Evolutionary conservation across 75 land plant species (phyloP), one percentile per base, ranked within the genome.

Genomic region (Picea sitchensis): DNA sequence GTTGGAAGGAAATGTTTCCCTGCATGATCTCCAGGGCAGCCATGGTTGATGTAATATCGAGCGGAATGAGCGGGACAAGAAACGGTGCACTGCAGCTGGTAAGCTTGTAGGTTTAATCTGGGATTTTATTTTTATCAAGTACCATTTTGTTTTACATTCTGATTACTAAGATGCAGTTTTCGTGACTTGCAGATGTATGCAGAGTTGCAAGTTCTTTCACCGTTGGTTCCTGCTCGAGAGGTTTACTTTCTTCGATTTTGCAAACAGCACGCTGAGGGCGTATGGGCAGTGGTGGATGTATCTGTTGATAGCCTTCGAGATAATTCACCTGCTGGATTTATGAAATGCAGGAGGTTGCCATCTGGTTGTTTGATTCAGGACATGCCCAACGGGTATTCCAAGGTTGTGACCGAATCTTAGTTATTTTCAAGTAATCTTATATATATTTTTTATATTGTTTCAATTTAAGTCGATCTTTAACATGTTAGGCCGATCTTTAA

Each of bases 21-120:
- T 84, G 92, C 72, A 85, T 93, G 73, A 80, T 93, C 69, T 84
- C 92, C 8, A 86, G 91, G 76, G 81, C 94, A 9, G 72, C 89
- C n/a, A 86, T 87, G 13, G 83, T 86, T 4, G 96, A 93, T 77
- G 92, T 93, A 36, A 83, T 93, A 20, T 87, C 94, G 26, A 83
- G 78, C 21, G 96, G 96, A 36, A 77, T 88, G 83, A 83, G 90
- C 3, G 90, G 91, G 14, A 90, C 89, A 5, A 85, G 90, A 54
- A 90, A 93, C 81, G 96, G 94, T 23, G 92, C 94, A 61, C 91
- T 95, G 62, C 96, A 95, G 57, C 82, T 95, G 87, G 96, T 94
- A 84, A 81, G 63, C 58, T 20, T 81, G 5, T 18, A 54, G 58
- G 76, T 13, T 47, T 63, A 44, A 13, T 58, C 31, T 21, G 67